Conservation (phyloP, 1,284 basidiomycete species). For the Cutaneotrichosporon daszewskae region DNA sequence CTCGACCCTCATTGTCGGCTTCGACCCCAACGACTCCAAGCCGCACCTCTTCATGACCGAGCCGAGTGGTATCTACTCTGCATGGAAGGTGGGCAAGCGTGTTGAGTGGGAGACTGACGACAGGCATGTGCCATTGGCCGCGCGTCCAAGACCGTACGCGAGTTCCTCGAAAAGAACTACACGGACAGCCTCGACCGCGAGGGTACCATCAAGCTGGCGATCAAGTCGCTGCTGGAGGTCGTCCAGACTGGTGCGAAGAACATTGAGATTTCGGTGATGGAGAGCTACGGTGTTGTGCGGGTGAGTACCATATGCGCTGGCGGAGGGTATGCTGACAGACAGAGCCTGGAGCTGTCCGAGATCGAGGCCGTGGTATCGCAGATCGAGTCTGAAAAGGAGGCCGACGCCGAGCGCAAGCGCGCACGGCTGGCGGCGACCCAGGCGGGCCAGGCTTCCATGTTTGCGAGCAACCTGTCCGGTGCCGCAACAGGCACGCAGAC, state of each 20-base stretch:
- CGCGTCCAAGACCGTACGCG: conserved; percentile 95
- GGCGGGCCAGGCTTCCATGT: conserved; percentile 44
- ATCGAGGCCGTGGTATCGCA: conserved; percentile 85
- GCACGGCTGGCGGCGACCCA: conserved; percentile 65
- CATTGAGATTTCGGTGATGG: conserved; percentile 96
- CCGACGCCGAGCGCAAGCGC: conserved; percentile 83
- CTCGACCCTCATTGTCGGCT: conserved; percentile 93
- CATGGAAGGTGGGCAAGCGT: conserved; percentile 76
- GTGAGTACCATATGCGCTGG: conserved; percentile 55
- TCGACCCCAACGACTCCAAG: conserved; percentile 83
- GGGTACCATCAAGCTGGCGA: conserved; percentile 87
- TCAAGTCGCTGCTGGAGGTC: conserved; percentile 94
- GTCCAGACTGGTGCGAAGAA: conserved; percentile 99
- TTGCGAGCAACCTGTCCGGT: conserved; percentile 28
- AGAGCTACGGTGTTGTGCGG: conserved; percentile 81
- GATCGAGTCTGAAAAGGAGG: conserved; percentile 94
- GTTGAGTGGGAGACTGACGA: neutral
- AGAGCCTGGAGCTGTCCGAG: conserved; percentile 79
- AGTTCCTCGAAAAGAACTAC: conserved; percentile 98
- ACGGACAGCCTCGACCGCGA: conserved; percentile 82
- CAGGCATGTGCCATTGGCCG: conserved; percentile 97
- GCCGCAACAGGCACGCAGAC: conserved; percentile 20
- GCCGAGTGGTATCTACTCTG: conserved; percentile 94
- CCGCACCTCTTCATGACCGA: conserved; percentile 96
- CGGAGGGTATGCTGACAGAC: conserved; percentile 12